A percentile compares a stretch with the other conserved stretches of the same genome.
Conservation (phyloP, 2,329 filamentous ascomycete species). For the Colletotrichum sp. region DNA sequence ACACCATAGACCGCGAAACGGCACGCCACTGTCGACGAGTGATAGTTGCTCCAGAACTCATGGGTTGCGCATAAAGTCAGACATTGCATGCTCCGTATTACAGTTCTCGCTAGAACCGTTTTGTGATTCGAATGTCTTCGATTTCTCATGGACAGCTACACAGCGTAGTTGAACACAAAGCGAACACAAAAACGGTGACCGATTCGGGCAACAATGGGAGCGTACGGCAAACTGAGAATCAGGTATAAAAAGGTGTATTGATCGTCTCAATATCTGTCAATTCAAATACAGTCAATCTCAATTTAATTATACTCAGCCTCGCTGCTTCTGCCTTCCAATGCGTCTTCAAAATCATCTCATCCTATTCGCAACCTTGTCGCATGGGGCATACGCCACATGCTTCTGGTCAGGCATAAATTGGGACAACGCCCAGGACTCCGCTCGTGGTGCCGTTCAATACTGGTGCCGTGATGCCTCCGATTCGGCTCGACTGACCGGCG, state of each 20-base stretch:
- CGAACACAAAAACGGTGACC: not conserved
- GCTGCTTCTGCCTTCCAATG: not conserved
- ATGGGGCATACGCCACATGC: not conserved
- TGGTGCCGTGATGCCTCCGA: not conserved
- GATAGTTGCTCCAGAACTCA: not conserved
- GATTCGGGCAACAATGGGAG: not conserved
- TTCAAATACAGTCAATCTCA: not conserved
- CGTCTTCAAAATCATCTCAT: not conserved
- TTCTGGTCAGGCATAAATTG: not conserved
- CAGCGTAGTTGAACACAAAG: not conserved
- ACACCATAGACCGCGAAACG: not conserved
- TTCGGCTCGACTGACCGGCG: not conserved
- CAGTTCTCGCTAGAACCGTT: not conserved
- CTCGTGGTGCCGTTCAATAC: not conserved
- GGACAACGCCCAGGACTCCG: not conserved
- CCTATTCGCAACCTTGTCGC: not conserved
- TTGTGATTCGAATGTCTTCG: not conserved
- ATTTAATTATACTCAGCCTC: fast-evolving
- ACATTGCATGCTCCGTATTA: not conserved
- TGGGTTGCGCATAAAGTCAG: not conserved
- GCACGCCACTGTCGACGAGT: not conserved
- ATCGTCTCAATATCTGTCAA: not conserved
- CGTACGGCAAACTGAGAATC: not conserved
- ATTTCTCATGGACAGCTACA: not conserved
- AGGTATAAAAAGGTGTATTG: not conserved